A percentile compares a stretch with the other conserved stretches of the same genome.
These are phyloP conservation scores for Tolypocladium pustulatum DNA, from an alignment of 2,329 filamentous ascomycete genomes.

Conservation along the genomic window DNA sequence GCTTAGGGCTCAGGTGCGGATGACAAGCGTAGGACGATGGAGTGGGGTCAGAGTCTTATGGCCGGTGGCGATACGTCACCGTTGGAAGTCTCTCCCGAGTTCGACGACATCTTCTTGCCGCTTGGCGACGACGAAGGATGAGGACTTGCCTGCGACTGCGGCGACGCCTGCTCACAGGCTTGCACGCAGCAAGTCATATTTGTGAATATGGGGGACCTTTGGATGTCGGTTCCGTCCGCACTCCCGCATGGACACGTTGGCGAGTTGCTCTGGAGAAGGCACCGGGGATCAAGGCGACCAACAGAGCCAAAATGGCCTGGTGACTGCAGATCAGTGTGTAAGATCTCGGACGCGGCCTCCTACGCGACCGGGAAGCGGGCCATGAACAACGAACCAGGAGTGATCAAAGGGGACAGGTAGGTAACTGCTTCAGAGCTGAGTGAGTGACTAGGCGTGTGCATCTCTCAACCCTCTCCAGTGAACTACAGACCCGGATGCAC, in stretches of 20 bases:
- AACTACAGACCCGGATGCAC: background rate
- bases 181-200: background rate
- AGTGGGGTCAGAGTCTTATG: background rate
- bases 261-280: background rate
- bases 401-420: background rate
- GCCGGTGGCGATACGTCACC: background rate
- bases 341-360: background rate
- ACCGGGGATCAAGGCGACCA: background rate
- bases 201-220: background rate
- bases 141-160: background rate
- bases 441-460: background rate
- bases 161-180: background rate
- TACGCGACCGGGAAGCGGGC: background rate
- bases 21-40: constrained; percentile 5
- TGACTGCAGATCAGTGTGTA: background rate
- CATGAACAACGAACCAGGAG: background rate
- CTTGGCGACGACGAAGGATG: background rate
- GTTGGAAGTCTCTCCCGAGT: constrained; percentile 27
- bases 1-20: constrained; percentile 4
- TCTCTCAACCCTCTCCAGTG: background rate
- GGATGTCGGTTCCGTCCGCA: background rate
- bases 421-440: background rate
- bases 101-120: constrained; percentile 20
- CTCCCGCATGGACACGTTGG: background rate
- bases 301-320: background rate